Evolutionary conservation across 108 stramenopile genomes (phyloP), one percentile per base, ranked within the genome.

Genomic region (Discostella stelligeroides): DNA sequence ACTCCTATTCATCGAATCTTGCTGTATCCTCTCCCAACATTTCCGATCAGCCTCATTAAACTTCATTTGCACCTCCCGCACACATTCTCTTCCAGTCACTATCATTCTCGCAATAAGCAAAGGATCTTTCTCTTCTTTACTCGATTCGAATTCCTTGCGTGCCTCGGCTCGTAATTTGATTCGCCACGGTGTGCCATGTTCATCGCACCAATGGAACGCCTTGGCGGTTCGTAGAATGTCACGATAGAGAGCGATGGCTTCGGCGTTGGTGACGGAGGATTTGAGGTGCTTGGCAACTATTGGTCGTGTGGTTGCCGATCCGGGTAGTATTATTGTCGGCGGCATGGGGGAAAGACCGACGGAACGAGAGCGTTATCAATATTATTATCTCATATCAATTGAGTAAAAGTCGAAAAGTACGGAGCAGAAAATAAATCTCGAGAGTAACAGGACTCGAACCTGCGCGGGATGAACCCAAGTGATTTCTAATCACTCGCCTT

Each of bases 81-180:
- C 92, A 64, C 95, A 95, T 54, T 97, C 95, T 27, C 97, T 76
- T 20, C 96, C 97, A 0, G 95, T 96, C 6, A 98, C 90, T 25
- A 98, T 53, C 87, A 98, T 63, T 20, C 94, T 60, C 9, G 94
- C 95, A 42, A 98, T 81, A 29, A 98, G 85, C 18, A 96, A 66
- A 0, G 97, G 97, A 73, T 98, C 96, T 0, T 65, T 89, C 50
- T 98, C 97, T 30, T 90, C 81, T 54, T 67, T 72, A 18, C 91
- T 74, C 21, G 84, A 81, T 63, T 94, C 91, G 83, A 98, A 98
- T 73, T 97, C 97, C 59, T 88, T 82, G 0, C 95, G 82, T 13
- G 96, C 96, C 68, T 95, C 86, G 11, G 82, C 43, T 51, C 72
- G 77, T 38, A 98, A 68, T 27, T 90, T 80, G 15, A 40, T 28